Conservation (phyloP, 2,329 filamentous ascomycete species). For the Tolypocladium ophioglossoides region DNA sequence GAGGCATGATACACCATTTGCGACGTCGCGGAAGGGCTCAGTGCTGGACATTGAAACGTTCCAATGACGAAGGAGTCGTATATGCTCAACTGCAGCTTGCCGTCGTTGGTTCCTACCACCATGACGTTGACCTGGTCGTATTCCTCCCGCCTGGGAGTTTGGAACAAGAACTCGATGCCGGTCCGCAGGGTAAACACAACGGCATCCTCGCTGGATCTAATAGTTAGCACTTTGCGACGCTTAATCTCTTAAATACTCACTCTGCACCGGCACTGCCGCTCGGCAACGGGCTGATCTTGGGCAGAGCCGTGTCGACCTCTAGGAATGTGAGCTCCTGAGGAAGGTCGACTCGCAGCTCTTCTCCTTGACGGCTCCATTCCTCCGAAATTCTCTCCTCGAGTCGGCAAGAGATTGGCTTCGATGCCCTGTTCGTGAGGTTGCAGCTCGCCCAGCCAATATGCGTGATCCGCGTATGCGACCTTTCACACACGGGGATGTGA, state of each 20-base stretch:
- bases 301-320: slow-evolving; percentile 66
- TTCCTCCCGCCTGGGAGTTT: slow-evolving; percentile 49
- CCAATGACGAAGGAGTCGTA: slow-evolving; percentile 81
- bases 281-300: slow-evolving; percentile 64
- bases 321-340: slow-evolving; percentile 63
- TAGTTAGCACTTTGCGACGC: slow-evolving; percentile 5
- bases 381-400: slow-evolving; percentile 7
- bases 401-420: slow-evolving; percentile 3
- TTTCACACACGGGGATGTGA: slow-evolving; percentile 47
- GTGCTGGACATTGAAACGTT: slow-evolving; percentile 41
- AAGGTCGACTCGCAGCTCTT: slow-evolving; percentile 36
- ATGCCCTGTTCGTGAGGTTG: slow-evolving; percentile 20
- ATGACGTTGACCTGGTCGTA: slow-evolving; percentile 72
- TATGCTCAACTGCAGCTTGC: slow-evolving; percentile 65
- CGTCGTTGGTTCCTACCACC: slow-evolving; percentile 61
- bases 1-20: slow-evolving; percentile 53
- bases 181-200: slow-evolving; percentile 59
- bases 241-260: slow-evolving; percentile 29
- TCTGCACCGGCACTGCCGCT: slow-evolving; percentile 47
- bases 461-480: slow-evolving; percentile 31
- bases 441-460: slow-evolving; percentile 44
- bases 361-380: slow-evolving; percentile 2
- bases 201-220: slow-evolving; percentile 33
- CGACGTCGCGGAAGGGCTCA: slow-evolving; percentile 10
- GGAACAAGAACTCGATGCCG: slow-evolving; percentile 61